These are phyloP conservation scores for Paradendryphiella salina DNA, from an alignment of 2,329 filamentous ascomycete species.

Conservation along the genomic window DNA sequence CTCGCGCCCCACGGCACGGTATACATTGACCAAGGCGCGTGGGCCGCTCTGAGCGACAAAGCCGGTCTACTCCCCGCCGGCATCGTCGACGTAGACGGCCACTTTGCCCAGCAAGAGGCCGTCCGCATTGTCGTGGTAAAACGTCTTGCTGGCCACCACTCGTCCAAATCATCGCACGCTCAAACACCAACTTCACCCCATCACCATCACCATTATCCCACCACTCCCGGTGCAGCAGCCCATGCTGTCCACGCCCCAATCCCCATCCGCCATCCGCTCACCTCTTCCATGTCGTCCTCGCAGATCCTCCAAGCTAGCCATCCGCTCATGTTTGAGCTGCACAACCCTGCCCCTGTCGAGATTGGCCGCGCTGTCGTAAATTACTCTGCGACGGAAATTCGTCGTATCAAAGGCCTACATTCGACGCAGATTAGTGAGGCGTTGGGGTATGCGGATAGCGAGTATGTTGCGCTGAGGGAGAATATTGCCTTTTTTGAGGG, in stretches of 20 bases:
- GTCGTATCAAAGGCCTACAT: conserved; percentile 78
- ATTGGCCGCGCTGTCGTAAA: conserved; percentile 90
- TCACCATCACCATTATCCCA: conserved; percentile 9
- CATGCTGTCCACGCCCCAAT: conserved; percentile 26
- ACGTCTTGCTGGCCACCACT: conserved; percentile 42
- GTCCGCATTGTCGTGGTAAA: conserved; percentile 83
- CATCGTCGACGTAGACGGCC: conserved; percentile 85
- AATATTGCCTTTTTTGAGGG: conserved; percentile 74
- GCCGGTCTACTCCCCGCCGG: conserved; percentile 87
- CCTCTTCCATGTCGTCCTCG: neutral
- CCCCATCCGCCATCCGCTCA: conserved; percentile 23
- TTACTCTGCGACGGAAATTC: conserved; percentile 84
- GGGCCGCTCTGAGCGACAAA: conserved; percentile 77
- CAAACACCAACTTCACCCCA: conserved; percentile 2
- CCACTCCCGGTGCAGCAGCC: conserved; percentile 21
- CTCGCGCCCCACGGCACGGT: conserved; percentile 86
- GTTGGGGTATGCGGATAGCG: conserved; percentile 89
- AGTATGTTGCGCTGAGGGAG: conserved; percentile 88
- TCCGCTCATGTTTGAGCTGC: conserved; percentile 34
- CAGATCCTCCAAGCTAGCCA: neutral
- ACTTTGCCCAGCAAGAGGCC: conserved; percentile 89
- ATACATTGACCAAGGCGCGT: conserved; percentile 90
- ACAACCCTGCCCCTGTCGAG: conserved; percentile 58
- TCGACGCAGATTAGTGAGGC: conserved; percentile 79
- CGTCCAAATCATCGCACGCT: conserved; percentile 5